Evolutionary conservation across 208 protist genomes (phyloP).

Genomic region (Wallacemonas sp.): DNA sequence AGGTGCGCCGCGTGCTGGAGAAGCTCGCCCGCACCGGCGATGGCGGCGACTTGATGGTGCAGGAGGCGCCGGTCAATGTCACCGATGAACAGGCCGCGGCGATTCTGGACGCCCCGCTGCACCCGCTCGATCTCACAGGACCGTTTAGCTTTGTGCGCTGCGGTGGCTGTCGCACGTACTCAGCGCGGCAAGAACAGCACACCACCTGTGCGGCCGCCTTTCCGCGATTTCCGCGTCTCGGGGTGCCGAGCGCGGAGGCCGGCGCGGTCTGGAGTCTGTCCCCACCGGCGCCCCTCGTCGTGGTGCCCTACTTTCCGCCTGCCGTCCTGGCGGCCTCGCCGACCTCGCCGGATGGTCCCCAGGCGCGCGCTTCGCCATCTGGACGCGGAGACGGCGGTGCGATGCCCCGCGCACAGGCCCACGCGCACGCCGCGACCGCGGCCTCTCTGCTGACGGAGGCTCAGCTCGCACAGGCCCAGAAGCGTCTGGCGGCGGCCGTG

Average conservation of each 20-base stretch:
- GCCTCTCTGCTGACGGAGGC: not conserved
- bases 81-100: conserved; percentile 28
- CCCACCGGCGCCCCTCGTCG: conserved; percentile 35
- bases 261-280: conserved; percentile 28
- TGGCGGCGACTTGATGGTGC: conserved; percentile 32
- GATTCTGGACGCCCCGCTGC: conserved; percentile 51
- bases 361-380: not conserved
- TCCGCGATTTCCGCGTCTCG: conserved; percentile 55
- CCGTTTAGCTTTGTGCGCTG: conserved; percentile 68
- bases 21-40: conserved; percentile 41
- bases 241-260: conserved; percentile 23
- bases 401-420: not conserved
- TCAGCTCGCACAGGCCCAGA: conserved; percentile 10
- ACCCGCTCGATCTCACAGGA: conserved; percentile 79
- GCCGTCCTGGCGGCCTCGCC: too few species aligned
- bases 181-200: conserved; percentile 24
- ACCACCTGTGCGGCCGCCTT: conserved; percentile 48
- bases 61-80: conserved; percentile 52
- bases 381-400: not conserved
- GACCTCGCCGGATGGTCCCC: too few species aligned
- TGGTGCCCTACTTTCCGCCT: conserved; percentile 17
- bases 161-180: conserved; percentile 41
- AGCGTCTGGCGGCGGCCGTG: conserved; percentile 41
- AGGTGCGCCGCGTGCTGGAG: conserved; percentile 55
- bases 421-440: not conserved